These are phyloP conservation scores for Mycena rebaudengoi DNA, from an alignment of 768 basidiomycete genomes.

Conservation along the genomic window DNA sequence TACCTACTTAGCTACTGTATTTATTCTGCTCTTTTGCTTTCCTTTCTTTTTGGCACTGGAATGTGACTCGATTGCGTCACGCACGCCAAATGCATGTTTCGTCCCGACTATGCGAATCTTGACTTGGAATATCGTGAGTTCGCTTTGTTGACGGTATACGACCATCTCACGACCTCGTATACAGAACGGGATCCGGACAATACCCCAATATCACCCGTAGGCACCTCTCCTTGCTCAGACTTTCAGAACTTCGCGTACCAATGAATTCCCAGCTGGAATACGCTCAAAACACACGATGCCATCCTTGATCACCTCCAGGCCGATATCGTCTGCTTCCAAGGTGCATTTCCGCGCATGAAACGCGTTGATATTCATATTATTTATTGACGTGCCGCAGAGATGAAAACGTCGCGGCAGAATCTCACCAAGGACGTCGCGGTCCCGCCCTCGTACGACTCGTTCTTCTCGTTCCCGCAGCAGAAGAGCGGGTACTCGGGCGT, in stretches of 20 bases:
- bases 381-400: slow-evolving; percentile 59
- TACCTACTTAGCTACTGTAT: no score
- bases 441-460: slow-evolving; percentile 83
- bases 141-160: not conserved
- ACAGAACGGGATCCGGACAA: slow-evolving; percentile 88
- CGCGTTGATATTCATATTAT: no score
- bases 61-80: not conserved
- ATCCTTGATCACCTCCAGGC: slow-evolving; percentile 84
- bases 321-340: slow-evolving; percentile 97
- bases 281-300: slow-evolving; percentile 78
- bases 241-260: not conserved
- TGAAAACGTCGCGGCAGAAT: slow-evolving; percentile 81
- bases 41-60: no score
- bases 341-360: slow-evolving; percentile 45
- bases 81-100: not conserved
- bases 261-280: slow-evolving; percentile 66
- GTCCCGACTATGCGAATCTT: slow-evolving; percentile 62
- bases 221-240: slow-evolving; percentile 36
- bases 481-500: slow-evolving; percentile 95
- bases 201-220: slow-evolving; percentile 93
- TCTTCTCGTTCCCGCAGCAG: slow-evolving; percentile 86
- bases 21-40: no score
- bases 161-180: not conserved
- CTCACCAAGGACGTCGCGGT: slow-evolving; percentile 77
- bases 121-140: slow-evolving; percentile 75